Evolutionary conservation across 306 rosid genomes (phyloP), one percentile per base, ranked within the genome.

Genomic region (Lupinus albus): DNA sequence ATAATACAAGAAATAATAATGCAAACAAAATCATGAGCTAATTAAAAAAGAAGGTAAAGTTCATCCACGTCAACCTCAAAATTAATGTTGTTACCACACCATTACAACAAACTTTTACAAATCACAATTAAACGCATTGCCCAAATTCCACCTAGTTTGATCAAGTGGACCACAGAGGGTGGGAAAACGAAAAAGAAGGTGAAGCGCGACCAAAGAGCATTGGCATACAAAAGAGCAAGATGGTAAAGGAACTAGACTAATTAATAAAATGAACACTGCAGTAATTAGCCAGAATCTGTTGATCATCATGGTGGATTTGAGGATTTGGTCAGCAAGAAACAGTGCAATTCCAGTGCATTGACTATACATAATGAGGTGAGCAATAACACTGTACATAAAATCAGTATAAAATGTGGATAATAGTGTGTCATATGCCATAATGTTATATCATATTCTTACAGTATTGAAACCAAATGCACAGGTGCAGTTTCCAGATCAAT

Each of bases 311-410:
- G 46, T 8, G 33, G 36, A 52, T 12, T 44, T 64, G 50, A 30
- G 70, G 17, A 60, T 17, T 28, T 48, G 11, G 17, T 47, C 32
- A 33, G 49, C 9, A 21, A 57, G 46, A 65, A 54, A 63, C 28
- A n/a, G 77, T 61, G 58, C 25, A 20, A 74, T 46, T 53, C 12
- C 72, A 72, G 50, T 33, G 14, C 55, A 63, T 42, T 9, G 14
- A 50, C 30, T 11, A 66, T 10, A 36, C 51, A 38, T 66, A 30
- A 49, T 56, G 25, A 38, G 68, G 66, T 38, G 45, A 17, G 52
- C 7, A 58, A 67, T 38, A 28, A 16, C 28, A 20, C 16, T 15
- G 11, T 11, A 66, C 2, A 65, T 32, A 25, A 25, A 25, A 25
- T 25, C 30, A 25, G 4, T 18, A 13, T 57, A 45, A 4, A 8